phyloP scores from a whole-genome alignment of 306 rosid genomes.

The Inga laurina region DNA sequence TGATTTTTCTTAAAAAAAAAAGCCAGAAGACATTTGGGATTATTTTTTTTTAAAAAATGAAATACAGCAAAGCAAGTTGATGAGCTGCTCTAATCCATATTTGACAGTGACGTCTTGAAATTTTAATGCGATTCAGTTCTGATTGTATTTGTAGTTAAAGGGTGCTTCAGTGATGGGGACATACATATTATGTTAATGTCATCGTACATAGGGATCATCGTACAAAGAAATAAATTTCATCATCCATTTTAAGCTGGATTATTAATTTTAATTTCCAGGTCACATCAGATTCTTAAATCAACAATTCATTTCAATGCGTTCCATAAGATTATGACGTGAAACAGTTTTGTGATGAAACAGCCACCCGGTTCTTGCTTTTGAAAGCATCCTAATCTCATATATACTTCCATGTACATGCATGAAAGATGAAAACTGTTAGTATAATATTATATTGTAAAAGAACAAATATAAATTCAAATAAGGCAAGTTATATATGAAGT shows the following conservation, averaged over 20 bases:
- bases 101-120: not conserved
- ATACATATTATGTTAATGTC: not conserved
- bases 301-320: not conserved
- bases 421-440: not conserved
- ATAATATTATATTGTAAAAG: not conserved
- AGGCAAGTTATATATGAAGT: not conserved
- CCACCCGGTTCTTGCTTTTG: not conserved
- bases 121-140: not conserved
- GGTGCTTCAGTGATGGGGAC: not conserved
- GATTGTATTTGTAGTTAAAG: not conserved
- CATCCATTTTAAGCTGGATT: conserved; percentile 1
- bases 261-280: conserved; percentile 1
- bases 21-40: no score
- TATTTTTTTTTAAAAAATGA: not conserved
- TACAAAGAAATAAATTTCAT: not conserved
- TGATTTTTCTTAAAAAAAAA: not conserved
- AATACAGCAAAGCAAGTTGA: no score
- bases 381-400: not conserved
- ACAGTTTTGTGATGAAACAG: not conserved
- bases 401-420: not conserved
- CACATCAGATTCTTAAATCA: conserved; percentile 16
- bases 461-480: not conserved
- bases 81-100: not conserved
- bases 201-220: not conserved
- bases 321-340: not conserved